Evolutionary conservation across 1,284 basidiomycete species (phyloP), one percentile per base, ranked within the genome.

Genomic region (Trichosporon asahii): DNA sequence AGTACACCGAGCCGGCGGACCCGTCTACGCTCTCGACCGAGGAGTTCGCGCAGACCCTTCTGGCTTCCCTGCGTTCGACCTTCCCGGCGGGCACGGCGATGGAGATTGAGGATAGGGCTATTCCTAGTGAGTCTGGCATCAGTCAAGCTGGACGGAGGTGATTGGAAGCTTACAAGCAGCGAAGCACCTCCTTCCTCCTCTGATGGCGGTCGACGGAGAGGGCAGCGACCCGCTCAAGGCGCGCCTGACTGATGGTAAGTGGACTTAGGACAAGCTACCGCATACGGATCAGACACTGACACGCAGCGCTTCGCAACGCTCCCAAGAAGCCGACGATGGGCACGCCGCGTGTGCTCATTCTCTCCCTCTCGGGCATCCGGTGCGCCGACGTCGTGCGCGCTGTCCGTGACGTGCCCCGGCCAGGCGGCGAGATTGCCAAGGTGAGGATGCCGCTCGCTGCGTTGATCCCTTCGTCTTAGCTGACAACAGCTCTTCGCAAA

Each of bases 311-410:
- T 49, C 71, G 71, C 53, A 68, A 73, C 55, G 72, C 72, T 3
- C 72, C 72, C 25, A 78, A 76, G 65, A 77, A 77, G 64, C 68
- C 77, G 11, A 70, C 70, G 40, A 65, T 67, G 18, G 67, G 70
- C 55, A 76, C 77, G 15, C 83, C 84, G 9, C 75, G 77, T 65
- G 74, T 82, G 9, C 76, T 84, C 70, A 77, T 85, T 40, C 76
- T 85, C 37, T 76, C 77, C 14, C 73, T 81, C 7, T 82, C 79
- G 3, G 84, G 83, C 11, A 74, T 83, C 66, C 76, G 84, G 61
- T 84, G 83, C 67, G 83, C 82, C 9, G 83, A 85, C 73, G 79
- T 85, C 27, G 82, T 84, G 3, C 73, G 83, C 49, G 78, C 75
- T 12, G 77, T 85, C 12, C 77, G 79, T 37, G 74, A 75, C 44